phyloP scores from a whole-genome alignment of 768 basidiomycete genomes.

The Mycena pura region DNA sequence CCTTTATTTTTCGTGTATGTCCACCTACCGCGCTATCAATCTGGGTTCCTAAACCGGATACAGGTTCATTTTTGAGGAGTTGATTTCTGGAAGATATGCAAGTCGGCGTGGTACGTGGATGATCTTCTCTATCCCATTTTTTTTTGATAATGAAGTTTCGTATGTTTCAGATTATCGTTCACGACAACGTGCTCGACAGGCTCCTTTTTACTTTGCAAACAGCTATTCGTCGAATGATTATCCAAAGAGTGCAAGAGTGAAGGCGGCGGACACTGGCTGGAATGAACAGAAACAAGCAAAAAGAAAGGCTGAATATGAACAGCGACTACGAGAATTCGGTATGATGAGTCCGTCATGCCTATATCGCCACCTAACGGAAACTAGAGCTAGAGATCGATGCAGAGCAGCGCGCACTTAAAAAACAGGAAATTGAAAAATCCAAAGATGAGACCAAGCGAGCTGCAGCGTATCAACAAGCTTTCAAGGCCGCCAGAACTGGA shows the following conservation, averaged over 20 bases:
- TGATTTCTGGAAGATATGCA: slow-evolving; percentile 35
- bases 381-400: slow-evolving; percentile 41
- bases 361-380: neutral
- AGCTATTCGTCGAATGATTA: slow-evolving; percentile 26
- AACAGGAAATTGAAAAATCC: slow-evolving; percentile 32
- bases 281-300: slow-evolving; percentile 30
- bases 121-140: neutral
- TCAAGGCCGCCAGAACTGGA: slow-evolving; percentile 32
- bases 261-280: slow-evolving; percentile 24
- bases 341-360: neutral
- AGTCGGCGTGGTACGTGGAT: slow-evolving; percentile 36
- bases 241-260: slow-evolving; percentile 22
- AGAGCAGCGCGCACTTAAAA: slow-evolving; percentile 39
- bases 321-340: slow-evolving; percentile 44
- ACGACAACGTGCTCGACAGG: slow-evolving; percentile 28
- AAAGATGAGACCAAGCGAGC: slow-evolving; percentile 32
- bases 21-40: neutral
- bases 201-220: neutral
- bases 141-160: neutral
- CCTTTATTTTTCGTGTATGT: slow-evolving; percentile 41
- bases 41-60: neutral
- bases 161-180: slow-evolving; percentile 37
- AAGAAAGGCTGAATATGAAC: slow-evolving; percentile 40
- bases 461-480: slow-evolving; percentile 36
- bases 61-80: slow-evolving; percentile 44